Percentiles rank a stretch among this genome's conserved stretches.
phyloP scores from a whole-genome alignment of 2,329 filamentous ascomycete genomes.

The Sordariomycetes sp. region DNA sequence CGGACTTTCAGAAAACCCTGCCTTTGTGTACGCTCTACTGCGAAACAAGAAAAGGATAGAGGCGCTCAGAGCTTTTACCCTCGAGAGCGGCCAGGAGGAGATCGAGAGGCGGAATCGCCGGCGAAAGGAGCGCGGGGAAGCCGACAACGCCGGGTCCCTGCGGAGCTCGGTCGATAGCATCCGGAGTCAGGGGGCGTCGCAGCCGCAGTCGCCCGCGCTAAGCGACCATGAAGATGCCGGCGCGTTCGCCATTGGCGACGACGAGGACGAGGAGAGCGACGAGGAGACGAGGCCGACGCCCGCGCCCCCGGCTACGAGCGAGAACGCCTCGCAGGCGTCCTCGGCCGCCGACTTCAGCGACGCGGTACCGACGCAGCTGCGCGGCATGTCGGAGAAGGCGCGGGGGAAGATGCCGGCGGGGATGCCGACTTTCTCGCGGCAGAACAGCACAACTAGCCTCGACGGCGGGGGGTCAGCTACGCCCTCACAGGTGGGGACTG shows the following conservation, averaged over 20 bases:
- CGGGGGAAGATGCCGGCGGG: slow-evolving; percentile 90
- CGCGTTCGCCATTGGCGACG: slow-evolving; percentile 83
- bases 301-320: slow-evolving; percentile 53
- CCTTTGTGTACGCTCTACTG: slow-evolving; percentile 69
- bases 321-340: slow-evolving; percentile 53
- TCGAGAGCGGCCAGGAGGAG: slow-evolving; percentile 87
- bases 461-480: slow-evolving; percentile 47
- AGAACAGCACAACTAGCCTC: slow-evolving; percentile 81
- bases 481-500: slow-evolving; percentile 26
- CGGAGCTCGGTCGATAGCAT: slow-evolving; percentile 59
- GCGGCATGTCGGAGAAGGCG: slow-evolving; percentile 95
- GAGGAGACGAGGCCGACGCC: slow-evolving; percentile 43
- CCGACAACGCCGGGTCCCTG: slow-evolving; percentile 41
- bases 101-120: slow-evolving; percentile 69
- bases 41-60: slow-evolving; percentile 77
- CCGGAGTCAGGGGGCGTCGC: slow-evolving; percentile 47
- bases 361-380: slow-evolving; percentile 68
- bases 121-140: slow-evolving; percentile 50
- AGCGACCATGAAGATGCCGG: slow-evolving; percentile 62
- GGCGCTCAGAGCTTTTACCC: slow-evolving; percentile 73
- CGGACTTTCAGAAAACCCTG: slow-evolving; percentile 55
- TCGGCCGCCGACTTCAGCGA: slow-evolving; percentile 64
- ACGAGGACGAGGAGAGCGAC: slow-evolving; percentile 47
- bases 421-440: slow-evolving; percentile 70
- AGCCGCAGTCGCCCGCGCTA: slow-evolving; percentile 44